These are phyloP conservation scores for Vigna nakashimae DNA, from an alignment of 306 rosid species.

Conservation along the genomic window DNA sequence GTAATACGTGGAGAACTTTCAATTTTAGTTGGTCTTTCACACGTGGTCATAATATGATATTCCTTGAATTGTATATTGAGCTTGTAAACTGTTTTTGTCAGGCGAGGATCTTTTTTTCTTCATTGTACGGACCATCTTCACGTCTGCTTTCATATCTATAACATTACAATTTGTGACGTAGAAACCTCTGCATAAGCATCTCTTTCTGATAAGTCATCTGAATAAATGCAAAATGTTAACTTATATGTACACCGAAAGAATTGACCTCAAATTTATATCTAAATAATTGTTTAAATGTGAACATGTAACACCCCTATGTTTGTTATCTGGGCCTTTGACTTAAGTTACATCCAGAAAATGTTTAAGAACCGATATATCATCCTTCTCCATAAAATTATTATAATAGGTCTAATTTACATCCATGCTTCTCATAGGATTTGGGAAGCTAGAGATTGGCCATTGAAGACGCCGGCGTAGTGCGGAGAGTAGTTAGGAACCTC, in stretches of 20 bases:
- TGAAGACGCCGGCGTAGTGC: neutral
- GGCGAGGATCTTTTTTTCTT: neutral
- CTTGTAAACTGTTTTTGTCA: neutral
- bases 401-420: neutral
- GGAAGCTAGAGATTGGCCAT: neutral
- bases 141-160: conserved; percentile 6
- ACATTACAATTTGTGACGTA: neutral
- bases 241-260: neutral
- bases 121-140: neutral
- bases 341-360: conserved; percentile 3
- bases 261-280: conserved; percentile 16
- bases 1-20: neutral
- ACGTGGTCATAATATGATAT: neutral
- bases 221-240: conserved; percentile 20
- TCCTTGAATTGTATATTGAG: neutral
- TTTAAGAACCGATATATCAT: conserved; percentile 4
- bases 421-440: neutral
- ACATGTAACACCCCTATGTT: neutral
- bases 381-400: neutral
- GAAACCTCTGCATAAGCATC: neutral
- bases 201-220: neutral
- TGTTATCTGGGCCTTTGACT: neutral
- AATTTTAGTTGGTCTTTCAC: neutral
- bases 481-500: neutral
- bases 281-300: neutral